These are phyloP conservation scores for Anethum foeniculum DNA, from an alignment of 140 eudicot species.

Conservation along the genomic window DNA sequence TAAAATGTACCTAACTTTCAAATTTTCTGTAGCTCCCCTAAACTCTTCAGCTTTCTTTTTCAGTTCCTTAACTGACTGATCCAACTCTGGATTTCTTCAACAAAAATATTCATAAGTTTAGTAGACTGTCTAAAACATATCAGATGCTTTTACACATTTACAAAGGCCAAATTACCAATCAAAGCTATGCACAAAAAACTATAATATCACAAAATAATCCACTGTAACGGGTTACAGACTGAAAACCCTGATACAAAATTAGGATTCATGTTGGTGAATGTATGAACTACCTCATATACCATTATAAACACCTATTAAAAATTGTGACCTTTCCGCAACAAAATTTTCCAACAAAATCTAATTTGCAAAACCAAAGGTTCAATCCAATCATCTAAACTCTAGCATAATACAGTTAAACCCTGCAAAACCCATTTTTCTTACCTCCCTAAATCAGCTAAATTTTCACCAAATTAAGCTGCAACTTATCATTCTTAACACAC, in stretches of 20 bases:
- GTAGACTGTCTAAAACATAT: not conserved
- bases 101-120: slow-evolving; percentile 7
- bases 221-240: not conserved
- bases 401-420: not conserved
- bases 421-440: not conserved
- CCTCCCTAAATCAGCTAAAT: not conserved
- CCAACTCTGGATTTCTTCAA: slow-evolving; percentile 66
- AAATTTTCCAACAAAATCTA: not conserved
- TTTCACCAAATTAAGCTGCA: not conserved
- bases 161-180: not conserved
- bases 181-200: not conserved
- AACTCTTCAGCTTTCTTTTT: slow-evolving; percentile 76
- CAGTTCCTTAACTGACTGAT: slow-evolving; percentile 64
- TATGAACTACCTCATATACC: not conserved
- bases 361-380: not conserved
- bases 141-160: not conserved
- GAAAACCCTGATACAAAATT: not conserved
- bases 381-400: not conserved
- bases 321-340: not conserved
- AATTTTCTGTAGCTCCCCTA: slow-evolving; percentile 72
- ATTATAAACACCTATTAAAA: not conserved
- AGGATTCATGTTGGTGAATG: not conserved
- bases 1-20: slow-evolving; percentile 73
- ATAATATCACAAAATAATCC: not conserved
- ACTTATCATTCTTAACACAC: not conserved